These are phyloP conservation scores for Piloderma croceum DNA, from an alignment of 768 basidiomycete genomes.

Conservation along the genomic window DNA sequence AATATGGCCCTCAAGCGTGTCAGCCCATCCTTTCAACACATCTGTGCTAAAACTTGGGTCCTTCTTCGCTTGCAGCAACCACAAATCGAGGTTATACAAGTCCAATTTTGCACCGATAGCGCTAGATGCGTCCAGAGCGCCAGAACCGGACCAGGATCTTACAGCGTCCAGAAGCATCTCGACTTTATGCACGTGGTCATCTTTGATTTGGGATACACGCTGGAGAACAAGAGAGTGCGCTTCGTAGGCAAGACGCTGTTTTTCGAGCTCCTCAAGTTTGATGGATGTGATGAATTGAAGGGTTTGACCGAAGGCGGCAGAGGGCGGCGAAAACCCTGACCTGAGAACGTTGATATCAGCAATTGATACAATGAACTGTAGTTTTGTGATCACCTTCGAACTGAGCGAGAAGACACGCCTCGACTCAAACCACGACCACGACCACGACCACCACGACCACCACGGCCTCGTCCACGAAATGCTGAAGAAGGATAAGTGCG, in stretches of 20 bases:
- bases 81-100: conserved; percentile 28
- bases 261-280: conserved; percentile 40
- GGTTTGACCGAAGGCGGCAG: conserved; percentile 32
- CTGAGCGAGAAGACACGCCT: too few species aligned
- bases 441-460: too few species aligned
- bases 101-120: conserved; percentile 22
- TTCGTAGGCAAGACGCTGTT: too few species aligned
- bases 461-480: too few species aligned
- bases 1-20: conserved; percentile 36
- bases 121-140: not conserved
- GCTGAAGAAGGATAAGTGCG: too few species aligned
- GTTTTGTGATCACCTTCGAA: too few species aligned
- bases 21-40: conserved; percentile 32
- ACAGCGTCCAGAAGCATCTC: conserved; percentile 31
- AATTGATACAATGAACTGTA: too few species aligned
- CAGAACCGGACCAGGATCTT: conserved; percentile 31
- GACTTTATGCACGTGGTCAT: conserved; percentile 23
- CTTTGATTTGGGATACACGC: conserved; percentile 16
- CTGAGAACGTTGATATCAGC: too few species aligned
- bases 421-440: too few species aligned
- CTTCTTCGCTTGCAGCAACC: conserved; percentile 35
- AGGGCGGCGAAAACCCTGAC: too few species aligned
- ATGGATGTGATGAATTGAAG: conserved; percentile 39
- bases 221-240: too few species aligned
- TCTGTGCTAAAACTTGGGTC: conserved; percentile 36